Conservation (phyloP, 345 rosid genomes). For the Rubroshorea leprosula region DNA sequence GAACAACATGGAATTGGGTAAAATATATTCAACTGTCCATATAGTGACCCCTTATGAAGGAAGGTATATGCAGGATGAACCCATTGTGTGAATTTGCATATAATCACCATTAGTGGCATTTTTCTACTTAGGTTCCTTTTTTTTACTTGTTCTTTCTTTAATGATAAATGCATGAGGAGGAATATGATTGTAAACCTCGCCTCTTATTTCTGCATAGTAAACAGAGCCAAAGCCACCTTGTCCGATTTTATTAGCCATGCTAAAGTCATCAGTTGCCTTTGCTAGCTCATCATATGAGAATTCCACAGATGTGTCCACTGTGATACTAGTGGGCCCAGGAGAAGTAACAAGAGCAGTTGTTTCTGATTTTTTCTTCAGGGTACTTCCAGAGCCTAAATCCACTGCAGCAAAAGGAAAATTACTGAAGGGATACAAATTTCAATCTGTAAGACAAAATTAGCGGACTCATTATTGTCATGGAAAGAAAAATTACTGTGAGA, state of each 20-base stretch:
- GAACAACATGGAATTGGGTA: neutral
- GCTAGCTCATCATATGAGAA: constrained; percentile 92
- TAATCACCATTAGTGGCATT: too few relatives aligned
- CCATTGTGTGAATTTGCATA: too few relatives aligned
- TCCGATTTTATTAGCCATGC: constrained; percentile 74
- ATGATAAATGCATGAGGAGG: neutral
- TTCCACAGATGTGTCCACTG: constrained; percentile 82
- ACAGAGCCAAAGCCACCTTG: constrained; percentile 91
- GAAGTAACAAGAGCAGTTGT: constrained; percentile 24
- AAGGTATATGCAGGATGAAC: too few relatives aligned
- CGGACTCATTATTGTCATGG: neutral
- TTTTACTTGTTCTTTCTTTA: too few relatives aligned
- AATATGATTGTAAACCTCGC: constrained; percentile 52
- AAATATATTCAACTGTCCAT: neutral
- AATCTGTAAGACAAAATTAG: neutral
- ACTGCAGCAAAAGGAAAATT: neutral
- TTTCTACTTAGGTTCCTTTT: too few relatives aligned
- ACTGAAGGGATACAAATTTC: neutral
- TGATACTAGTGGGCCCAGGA: constrained; percentile 50
- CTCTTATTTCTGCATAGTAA: constrained; percentile 82
- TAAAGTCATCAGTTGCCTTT: constrained; percentile 75
- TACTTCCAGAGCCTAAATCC: constrained; percentile 25
- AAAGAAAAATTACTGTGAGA: constrained; percentile 21
- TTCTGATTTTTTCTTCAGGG: constrained; percentile 27
- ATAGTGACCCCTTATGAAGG: neutral